Base-by-base conservation (phyloP, 2,329 filamentous ascomycete species). In the Aspergillus sp. region DNA sequence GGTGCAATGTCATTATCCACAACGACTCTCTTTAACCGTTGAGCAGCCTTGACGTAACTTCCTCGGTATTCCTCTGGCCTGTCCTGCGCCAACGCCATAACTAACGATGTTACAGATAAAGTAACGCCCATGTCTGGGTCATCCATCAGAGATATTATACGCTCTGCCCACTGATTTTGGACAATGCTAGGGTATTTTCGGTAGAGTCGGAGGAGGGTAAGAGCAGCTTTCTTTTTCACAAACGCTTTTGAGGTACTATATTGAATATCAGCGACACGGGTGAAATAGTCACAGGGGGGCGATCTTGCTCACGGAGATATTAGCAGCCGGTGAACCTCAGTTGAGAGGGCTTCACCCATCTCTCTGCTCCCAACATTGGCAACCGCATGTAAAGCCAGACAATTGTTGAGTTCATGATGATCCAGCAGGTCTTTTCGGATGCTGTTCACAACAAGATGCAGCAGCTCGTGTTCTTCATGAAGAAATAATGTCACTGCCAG, bases 131-230 rank as follows among this genome's bases (percentile, higher is more conserved):
- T 87, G 70, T 99, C 95, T 5, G 86, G 82, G 69, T 99, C 95
- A 73, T 99, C 95, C 93, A 99, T 97, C 43, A 99, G 82, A n/a
- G 95, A 95, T 72, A 99, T 95, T 72, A 99, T 96, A 52, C 95
- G 87, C 79, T 99, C 96, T 7, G 92, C 91, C 95, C 95, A 99
- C 79, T 97, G 93, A 31, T 91, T 90, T 70, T 96, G 93, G 23
- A 99, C 90, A 64, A 99, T 97, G 63, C 87, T 89, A 1, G 93
- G 92, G 69, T 93, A 87, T 79, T 99, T 99, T 66, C 95, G 90
- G 77, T 98, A 99, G 6, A 99, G 79, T 55, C 95, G 90, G 55
- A 99, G 85, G 37, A 99, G 83, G 0, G 95, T 99, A 52, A 99
- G 81, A 6, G 95, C 95, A 1, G 95, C 93, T 82, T 99, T 99